A percentile compares a stretch with the other conserved stretches of the same genome.
These are phyloP conservation scores for Lepidium didymum DNA, from an alignment of 345 rosid species.

Conservation along the genomic window DNA sequence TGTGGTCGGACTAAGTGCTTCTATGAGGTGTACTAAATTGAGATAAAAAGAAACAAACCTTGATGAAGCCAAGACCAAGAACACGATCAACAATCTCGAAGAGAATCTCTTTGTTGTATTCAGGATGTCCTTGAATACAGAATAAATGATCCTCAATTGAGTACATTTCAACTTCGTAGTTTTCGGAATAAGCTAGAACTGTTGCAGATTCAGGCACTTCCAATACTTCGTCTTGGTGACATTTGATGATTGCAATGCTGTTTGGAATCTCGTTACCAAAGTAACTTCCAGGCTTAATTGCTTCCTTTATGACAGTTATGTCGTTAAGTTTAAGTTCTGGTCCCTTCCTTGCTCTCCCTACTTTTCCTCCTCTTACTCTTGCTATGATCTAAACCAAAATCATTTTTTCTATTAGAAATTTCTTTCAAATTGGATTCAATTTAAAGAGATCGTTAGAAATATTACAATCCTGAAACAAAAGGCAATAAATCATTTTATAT, in stretches of 20 bases:
- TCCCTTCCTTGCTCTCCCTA: conserved; percentile 61
- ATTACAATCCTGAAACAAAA: not conserved
- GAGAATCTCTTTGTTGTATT: conserved; percentile 78
- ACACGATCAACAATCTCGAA: conserved; percentile 70
- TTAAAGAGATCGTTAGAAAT: not conserved
- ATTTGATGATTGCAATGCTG: conserved; percentile 53
- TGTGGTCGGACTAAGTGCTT: not conserved
- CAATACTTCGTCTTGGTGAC: conserved; percentile 85
- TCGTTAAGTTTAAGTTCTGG: conserved; percentile 68
- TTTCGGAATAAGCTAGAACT: conserved; percentile 70
- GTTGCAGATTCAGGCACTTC: conserved; percentile 61
- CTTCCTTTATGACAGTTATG: conserved; percentile 52
- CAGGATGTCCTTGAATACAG: conserved; percentile 96
- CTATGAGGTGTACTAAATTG: not conserved
- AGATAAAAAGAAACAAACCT: conserved; percentile 32
- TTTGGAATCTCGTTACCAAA: conserved; percentile 39
- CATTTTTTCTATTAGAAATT: not conserved
- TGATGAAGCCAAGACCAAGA: conserved; percentile 38
- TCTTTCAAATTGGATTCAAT: not conserved
- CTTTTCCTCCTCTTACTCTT: conserved; percentile 76
- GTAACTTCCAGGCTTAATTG: conserved; percentile 20
- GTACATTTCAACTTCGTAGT: conserved; percentile 75
- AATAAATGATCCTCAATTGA: conserved; percentile 49
- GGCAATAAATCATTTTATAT: no score
- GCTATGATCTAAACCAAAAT: conserved; percentile 50